Base-by-base conservation (phyloP, 352 stramenopile species). In the Globisporangium canariense region DNA sequence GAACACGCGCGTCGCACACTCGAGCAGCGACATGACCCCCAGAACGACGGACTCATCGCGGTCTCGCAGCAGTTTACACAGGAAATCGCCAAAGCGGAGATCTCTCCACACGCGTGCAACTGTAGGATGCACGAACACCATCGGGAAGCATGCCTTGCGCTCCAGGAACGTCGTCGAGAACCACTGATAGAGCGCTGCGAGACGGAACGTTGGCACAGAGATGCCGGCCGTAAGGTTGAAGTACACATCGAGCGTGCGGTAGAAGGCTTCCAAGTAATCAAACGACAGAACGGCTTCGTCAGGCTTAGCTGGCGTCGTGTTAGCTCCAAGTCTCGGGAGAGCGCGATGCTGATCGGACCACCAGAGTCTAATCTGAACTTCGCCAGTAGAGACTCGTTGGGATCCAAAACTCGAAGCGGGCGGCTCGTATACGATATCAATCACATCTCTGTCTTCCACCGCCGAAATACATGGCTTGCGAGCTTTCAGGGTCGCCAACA, bases 211-310 rank as follows among this genome's bases (percentile, higher is more conserved):
- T 1, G 73, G 62, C 4, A 77, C 64, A 14, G 67, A 52, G 22
- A 74, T 63, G 1, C 66, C 74, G 25, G 67, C 67, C 0, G 67
- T 71, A 28, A 79, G 55, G 57, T 79, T 81, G 46, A 86, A 86
- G 22, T 72, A 66, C 13, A 81, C 70, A n/a, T 83, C 77, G 22
- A 81, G 67, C 4, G 67, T 71, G 28, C 74, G 64, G 45, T 75
- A 71, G 22, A 78, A 10, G 4, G 46, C 67, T 14, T 52, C n/a
- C 18, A 79, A 46, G 40, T 70, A 69, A 9, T 49, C 38, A 7
- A 60, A 51, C 25, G 70, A 68, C 36, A 61, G 59, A 0, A 8
- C 8, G 4, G 11, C n/a, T 34, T 60, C 22, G 6, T 51, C 54
- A 46, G 22, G 20, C 11, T 50, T 46, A n/a, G 18, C 34, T 32